phyloP scores from a whole-genome alignment of 495 filamentous ascomycete genomes.

The Penicillium crystallinum region DNA sequence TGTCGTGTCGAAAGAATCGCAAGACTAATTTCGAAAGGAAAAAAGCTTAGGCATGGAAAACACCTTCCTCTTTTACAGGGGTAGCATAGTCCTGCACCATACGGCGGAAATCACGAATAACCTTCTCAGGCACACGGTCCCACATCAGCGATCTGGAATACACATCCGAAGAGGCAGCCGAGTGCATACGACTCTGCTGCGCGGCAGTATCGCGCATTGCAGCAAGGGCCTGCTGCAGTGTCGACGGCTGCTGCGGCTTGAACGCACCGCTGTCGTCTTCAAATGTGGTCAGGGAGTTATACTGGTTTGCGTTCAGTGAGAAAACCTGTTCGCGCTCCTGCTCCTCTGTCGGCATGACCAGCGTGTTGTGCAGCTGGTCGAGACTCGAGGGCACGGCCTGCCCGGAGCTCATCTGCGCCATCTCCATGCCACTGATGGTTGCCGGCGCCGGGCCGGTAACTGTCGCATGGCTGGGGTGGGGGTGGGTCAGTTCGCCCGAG shows the following conservation, averaged over 20 bases:
- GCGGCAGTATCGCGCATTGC: conserved; percentile 68
- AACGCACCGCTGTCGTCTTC: conserved; percentile 38
- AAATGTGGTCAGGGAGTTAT: conserved; percentile 73
- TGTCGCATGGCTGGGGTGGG: conserved; percentile 30
- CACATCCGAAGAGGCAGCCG: conserved; percentile 54
- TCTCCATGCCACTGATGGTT: conserved; percentile 41
- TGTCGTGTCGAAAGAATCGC: conserved; percentile 1
- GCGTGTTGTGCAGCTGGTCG: conserved; percentile 66
- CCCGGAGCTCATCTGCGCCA: conserved; percentile 48
- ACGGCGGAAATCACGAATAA: conserved; percentile 86
- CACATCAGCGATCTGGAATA: conserved; percentile 91
- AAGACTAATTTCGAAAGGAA: not conserved
- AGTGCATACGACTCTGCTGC: conserved; percentile 24
- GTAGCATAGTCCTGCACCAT: conserved; percentile 62
- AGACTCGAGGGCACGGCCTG: conserved; percentile 59
- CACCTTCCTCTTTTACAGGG: conserved; percentile 35
- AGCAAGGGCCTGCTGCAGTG: conserved; percentile 78
- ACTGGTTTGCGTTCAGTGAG: conserved; percentile 78
- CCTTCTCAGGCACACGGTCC: conserved; percentile 87
- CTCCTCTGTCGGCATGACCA: conserved; percentile 71
- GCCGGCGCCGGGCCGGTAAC: conserved; percentile 34
- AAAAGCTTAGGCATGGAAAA: conserved; percentile 9
- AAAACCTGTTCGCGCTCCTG: conserved; percentile 90
- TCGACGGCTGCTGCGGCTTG: conserved; percentile 46
- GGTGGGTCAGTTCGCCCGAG: conserved; percentile 27